Percentiles rank a stretch among this genome's conserved stretches.
Conservation (phyloP, 305 asterid genomes). For the Solanum aculeatissimum region DNA sequence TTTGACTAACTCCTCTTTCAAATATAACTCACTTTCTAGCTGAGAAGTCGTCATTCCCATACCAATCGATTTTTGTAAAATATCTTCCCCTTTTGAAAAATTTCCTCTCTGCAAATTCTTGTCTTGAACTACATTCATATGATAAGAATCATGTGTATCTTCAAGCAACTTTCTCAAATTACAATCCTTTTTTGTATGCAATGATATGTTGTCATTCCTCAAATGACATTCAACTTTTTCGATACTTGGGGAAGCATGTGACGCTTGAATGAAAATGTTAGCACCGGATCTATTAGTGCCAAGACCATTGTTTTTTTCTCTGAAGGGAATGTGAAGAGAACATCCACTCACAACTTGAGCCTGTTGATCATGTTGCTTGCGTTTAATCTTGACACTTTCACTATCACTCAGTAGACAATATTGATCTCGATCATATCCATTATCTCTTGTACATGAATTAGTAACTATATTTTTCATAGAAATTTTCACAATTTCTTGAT, state of each 20-base stretch:
- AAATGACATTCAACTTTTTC: background rate
- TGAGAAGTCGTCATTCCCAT: background rate
- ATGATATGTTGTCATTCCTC: background rate
- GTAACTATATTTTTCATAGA: background rate
- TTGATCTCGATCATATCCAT: background rate
- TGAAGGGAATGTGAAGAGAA: too few species aligned
- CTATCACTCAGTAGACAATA: background rate
- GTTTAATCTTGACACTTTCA: background rate
- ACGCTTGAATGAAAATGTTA: too few species aligned
- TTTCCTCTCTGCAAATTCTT: background rate
- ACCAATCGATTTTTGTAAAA: background rate
- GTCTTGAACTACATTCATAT: background rate
- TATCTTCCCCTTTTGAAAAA: background rate
- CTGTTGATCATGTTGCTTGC: too few species aligned
- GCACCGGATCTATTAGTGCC: too few species aligned
- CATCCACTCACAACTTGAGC: too few species aligned
- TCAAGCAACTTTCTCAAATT: background rate
- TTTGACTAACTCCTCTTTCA: constrained; percentile 2
- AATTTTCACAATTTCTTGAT: background rate
- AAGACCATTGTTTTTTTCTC: too few species aligned
- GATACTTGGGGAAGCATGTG: background rate
- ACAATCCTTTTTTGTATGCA: background rate
- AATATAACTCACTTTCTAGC: background rate
- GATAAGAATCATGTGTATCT: background rate
- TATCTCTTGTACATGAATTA: background rate